Evolutionary conservation across 2,329 filamentous ascomycete species (phyloP).

Genomic region (Blastomyces gilchristii): DNA sequence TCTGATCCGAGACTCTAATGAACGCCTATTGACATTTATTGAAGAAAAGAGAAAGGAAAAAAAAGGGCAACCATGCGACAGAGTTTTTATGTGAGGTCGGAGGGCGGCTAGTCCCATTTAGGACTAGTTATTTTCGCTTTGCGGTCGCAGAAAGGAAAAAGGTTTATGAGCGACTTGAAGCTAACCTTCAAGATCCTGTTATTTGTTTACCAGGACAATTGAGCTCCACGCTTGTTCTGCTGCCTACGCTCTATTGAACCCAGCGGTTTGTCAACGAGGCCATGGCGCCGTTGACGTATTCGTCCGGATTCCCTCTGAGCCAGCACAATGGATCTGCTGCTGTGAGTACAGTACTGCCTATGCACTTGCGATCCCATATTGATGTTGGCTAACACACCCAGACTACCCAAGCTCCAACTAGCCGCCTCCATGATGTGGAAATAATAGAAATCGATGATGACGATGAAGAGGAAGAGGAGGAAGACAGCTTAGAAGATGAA

Average conservation of each 20-base stretch:
- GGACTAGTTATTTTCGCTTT: constrained; percentile 20
- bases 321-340: constrained; percentile 16
- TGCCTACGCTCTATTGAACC: not conserved
- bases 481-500: constrained; percentile 20
- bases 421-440: constrained; percentile 23
- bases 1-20: constrained; percentile 99
- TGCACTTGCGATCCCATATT: constrained; percentile 11
- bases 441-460: constrained; percentile 33
- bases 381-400: constrained; percentile 11
- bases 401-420: constrained; percentile 11
- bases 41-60: constrained; percentile 40
- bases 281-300: constrained; percentile 34
- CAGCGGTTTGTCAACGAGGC: not conserved
- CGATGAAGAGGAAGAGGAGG: constrained; percentile 21
- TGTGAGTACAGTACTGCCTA: constrained; percentile 19
- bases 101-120: constrained; percentile 23
- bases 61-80: constrained; percentile 13
- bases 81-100: not conserved
- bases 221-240: not conserved
- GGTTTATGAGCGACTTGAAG: not conserved
- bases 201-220: not conserved
- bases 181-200: not conserved
- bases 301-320: constrained; percentile 21
- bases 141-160: constrained; percentile 6
- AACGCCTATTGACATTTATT: constrained; percentile 61